phyloP scores from a whole-genome alignment of 306 rosid species.

The Vicia sativa region DNA sequence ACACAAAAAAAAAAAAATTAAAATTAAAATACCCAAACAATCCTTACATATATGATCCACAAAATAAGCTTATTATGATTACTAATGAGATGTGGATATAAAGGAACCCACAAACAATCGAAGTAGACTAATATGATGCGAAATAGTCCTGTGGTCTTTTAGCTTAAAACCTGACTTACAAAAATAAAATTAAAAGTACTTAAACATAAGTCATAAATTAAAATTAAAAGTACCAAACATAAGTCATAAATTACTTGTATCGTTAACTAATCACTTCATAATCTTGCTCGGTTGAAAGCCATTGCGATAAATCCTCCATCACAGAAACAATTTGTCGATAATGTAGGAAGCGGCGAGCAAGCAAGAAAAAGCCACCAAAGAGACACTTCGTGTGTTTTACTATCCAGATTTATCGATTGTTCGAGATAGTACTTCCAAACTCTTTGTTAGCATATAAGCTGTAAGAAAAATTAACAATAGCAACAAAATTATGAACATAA shows the following conservation, averaged over 20 bases:
- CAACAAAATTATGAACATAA: background rate
- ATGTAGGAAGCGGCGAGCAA: slow-evolving; percentile 12
- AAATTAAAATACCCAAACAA: too few species aligned
- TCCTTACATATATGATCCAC: too few species aligned
- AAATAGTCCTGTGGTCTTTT: too few species aligned
- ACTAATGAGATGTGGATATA: too few species aligned
- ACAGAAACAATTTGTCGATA: background rate
- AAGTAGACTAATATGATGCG: too few species aligned
- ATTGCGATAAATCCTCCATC: slow-evolving; percentile 20
- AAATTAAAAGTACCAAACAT: background rate
- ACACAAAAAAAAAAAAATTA: too few species aligned
- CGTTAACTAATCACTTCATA: background rate
- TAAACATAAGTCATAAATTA: too few species aligned
- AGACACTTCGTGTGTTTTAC: slow-evolving; percentile 44
- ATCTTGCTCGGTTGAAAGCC: slow-evolving; percentile 37
- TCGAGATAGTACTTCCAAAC: slow-evolving; percentile 45
- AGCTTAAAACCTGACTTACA: too few species aligned
- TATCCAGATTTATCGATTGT: slow-evolving; percentile 64
- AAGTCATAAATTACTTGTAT: background rate
- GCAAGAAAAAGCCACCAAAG: background rate
- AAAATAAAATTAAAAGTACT: too few species aligned
- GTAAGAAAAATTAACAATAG: slow-evolving; percentile 28
- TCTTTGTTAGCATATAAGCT: slow-evolving; percentile 60
- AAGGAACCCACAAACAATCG: too few species aligned
- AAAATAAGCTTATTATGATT: too few species aligned